Evolutionary conservation across 2,329 filamentous ascomycete genomes (phyloP), one percentile per base, ranked within the genome.

Genomic region (Fusarium mundagurra): DNA sequence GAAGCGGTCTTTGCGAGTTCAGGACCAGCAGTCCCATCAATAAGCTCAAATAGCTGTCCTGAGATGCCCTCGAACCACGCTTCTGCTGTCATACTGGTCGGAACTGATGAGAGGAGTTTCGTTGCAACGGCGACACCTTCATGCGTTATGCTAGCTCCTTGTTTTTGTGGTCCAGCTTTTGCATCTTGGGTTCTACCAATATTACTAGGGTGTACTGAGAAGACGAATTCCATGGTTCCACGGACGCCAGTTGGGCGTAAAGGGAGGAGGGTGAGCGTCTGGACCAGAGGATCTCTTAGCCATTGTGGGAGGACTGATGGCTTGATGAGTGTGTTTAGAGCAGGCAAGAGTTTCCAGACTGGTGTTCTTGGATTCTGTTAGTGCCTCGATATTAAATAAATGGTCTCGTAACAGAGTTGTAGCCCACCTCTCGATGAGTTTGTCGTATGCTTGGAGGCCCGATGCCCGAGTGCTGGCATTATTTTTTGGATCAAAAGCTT

Each of bases 201-300:
- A 72, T 84, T 85, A 69, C 88, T 86, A 1, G 92, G 89, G 69
- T 93, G 92, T 12, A 93, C 90, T 3, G 91, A 88, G 65, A 93
- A 92, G 41, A 94, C 86, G 77, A 94, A 94, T 77, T 94, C 92
- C 69, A 94, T 85, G 1, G 90, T 92, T 33, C 89, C 88, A 39
- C 92, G 87, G 20, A 94, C 90, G 24, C 92, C 92, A 69, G 90
- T 87, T 6, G 84, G 82, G 8, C 92, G 86, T 33, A 93, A 84
- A 3, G 92, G 92, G 16, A 94, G 78, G 18, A 85, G 79, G 4
- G 91, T 90, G 50, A 94, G 84, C 18, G 88, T 85, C 64, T 85
- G 85, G 74, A 91, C 84, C 4, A 94, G 79, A 47, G 86, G 85
- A 24, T 85, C 74, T 48, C 88, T 88, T n/a, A 93, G 84, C 90